These are phyloP conservation scores for Malassezia pachydermatis DNA, from an alignment of 1,284 basidiomycete species.

Conservation along the genomic window DNA sequence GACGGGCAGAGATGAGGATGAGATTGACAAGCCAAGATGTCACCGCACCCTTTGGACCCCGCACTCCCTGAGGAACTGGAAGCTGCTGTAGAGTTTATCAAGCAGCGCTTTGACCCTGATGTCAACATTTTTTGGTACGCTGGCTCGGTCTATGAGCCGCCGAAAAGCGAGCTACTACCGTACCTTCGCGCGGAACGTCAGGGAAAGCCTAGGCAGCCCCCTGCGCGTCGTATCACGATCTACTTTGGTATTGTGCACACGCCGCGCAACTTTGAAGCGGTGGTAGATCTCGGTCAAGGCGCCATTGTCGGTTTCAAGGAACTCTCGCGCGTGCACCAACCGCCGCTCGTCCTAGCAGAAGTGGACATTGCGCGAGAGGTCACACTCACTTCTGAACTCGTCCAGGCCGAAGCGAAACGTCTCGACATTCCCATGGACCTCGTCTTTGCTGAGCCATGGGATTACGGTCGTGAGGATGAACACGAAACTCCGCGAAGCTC, in stretches of 20 bases:
- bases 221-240: constrained; percentile 3
- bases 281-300: constrained; percentile 6
- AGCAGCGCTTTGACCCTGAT: background rate
- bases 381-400: background rate
- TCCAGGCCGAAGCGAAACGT: constrained; percentile 7
- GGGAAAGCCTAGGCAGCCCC: background rate
- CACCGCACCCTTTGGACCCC: constrained; percentile 9
- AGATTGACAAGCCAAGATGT: too few species aligned
- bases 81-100: constrained; percentile 4
- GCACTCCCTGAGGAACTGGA: constrained; percentile 5
- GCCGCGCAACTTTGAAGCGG: constrained; percentile 8
- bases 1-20: too few species aligned
- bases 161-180: background rate
- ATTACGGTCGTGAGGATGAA: constrained; percentile 10
- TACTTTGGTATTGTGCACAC: constrained; percentile 3
- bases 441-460: constrained; percentile 10
- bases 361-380: background rate
- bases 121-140: constrained; percentile 6
- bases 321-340: constrained; percentile 3
- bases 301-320: constrained; percentile 2
- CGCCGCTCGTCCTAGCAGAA: constrained; percentile 4
- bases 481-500: constrained; percentile 7
- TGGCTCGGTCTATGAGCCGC: constrained; percentile 11
- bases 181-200: constrained; percentile 11
- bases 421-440: constrained; percentile 3